Conservation (phyloP, 768 basidiomycete species). For the Amanita rubescens region DNA sequence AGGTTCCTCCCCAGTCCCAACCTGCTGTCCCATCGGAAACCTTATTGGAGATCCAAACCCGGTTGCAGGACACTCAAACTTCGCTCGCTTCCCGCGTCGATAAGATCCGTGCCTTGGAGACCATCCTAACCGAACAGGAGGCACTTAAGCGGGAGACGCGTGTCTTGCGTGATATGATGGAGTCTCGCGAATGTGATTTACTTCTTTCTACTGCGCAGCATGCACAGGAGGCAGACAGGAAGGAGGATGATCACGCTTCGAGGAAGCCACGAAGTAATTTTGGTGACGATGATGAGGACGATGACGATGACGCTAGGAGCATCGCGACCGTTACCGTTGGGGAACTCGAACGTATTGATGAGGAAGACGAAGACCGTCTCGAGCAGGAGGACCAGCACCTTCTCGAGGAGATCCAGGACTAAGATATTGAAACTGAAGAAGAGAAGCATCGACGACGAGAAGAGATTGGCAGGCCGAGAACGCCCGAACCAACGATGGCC, state of each 20-base stretch:
- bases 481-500: conserved; percentile 67
- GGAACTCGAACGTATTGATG: conserved; percentile 63
- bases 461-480: conserved; percentile 63
- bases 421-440: conserved; percentile 6
- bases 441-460: conserved; percentile 25
- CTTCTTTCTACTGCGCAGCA: conserved; percentile 10
- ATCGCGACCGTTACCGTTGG: conserved; percentile 65
- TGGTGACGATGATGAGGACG: conserved; percentile 39
- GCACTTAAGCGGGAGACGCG: conserved; percentile 71
- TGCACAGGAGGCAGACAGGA: conserved; percentile 10
- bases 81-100: conserved; percentile 73
- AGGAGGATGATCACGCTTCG: conserved; percentile 6
- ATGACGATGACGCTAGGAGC: conserved; percentile 67
- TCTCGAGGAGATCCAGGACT: conserved; percentile 14
- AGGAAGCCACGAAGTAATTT: conserved; percentile 12
- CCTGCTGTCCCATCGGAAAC: conserved; percentile 18
- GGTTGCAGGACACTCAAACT: conserved; percentile 78
- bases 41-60: conserved; percentile 63
- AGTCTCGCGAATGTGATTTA: conserved; percentile 49
- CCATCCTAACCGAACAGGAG: conserved; percentile 78
- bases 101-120: conserved; percentile 60
- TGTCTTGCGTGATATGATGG: conserved; percentile 63
- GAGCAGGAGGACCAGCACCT: conserved; percentile 11
- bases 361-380: conserved; percentile 62
- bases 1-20: conserved; percentile 14